phyloP scores from a whole-genome alignment of 805 yeast genomes.

The Ogataea philodendri region DNA sequence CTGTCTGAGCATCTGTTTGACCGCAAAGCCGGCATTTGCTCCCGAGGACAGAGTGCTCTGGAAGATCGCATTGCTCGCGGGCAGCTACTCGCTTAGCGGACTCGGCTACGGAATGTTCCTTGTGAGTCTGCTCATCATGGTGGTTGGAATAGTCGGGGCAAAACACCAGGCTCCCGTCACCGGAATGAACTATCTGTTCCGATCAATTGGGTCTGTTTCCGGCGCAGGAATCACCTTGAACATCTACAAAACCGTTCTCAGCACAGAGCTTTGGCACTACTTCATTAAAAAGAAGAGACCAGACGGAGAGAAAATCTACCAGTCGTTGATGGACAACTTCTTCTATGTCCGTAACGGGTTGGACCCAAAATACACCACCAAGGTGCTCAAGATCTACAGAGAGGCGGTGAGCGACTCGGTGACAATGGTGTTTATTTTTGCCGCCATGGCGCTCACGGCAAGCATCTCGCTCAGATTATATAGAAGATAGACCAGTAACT shows the following conservation, averaged over 20 bases:
- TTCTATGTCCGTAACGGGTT: constrained; percentile 33
- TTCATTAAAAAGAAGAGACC: constrained; percentile 27
- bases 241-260: constrained; percentile 35
- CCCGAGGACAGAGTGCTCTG: constrained; percentile 17
- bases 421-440: constrained; percentile 26
- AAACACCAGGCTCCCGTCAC: constrained; percentile 48
- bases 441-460: constrained; percentile 24
- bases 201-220: constrained; percentile 47
- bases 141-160: constrained; percentile 43
- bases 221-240: constrained; percentile 45
- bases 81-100: constrained; percentile 34
- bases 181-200: constrained; percentile 48
- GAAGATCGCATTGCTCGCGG: constrained; percentile 23
- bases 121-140: constrained; percentile 40
- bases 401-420: constrained; percentile 28
- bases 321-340: constrained; percentile 25
- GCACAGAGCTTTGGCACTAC: constrained; percentile 32
- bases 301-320: constrained; percentile 24
- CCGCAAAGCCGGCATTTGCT: constrained; percentile 25
- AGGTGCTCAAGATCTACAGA: constrained; percentile 32
- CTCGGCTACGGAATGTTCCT: constrained; percentile 41
- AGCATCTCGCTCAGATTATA: constrained; percentile 26
- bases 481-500: constrained; percentile 6
- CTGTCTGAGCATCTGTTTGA: constrained; percentile 17
- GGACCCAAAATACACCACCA: constrained; percentile 23